Base-by-base conservation (phyloP, 2,329 filamentous ascomycete genomes). In the Aspergillus jensenii region DNA sequence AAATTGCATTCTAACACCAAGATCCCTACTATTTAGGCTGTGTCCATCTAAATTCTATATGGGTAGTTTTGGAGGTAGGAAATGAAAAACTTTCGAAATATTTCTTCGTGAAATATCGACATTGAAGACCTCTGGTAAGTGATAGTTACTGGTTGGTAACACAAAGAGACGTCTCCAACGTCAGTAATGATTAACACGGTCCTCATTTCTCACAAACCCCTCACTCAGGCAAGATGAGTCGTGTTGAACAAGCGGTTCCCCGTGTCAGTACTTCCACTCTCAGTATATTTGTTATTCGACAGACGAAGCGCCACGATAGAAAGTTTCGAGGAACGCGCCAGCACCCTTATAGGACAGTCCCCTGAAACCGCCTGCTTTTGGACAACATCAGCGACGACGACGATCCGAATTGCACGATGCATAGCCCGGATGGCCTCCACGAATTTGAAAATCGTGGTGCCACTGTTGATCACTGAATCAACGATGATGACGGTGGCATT, bases 231-330 rank as follows among this genome's bases (percentile, higher is more conserved):
- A 31, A 83, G 59, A 62, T 81, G 70, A 4, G 78, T 82, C 0
- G 82, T 87, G 65, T 86, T 86, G 67, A 86, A 87, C 2, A 87
- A 71, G 4, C 83, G 78, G 61, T 87, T 81, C 0, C 84, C 84
- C 1, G 84, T 88, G 65, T 88, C 84, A 0, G 81, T 86, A 0
- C 47, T 67, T 0, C 81, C 79, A 1, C 59, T 76, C 0, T 84
- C 84, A 0, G 72, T 82, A 67, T 79, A 87, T 63, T 81, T 81
- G 51, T 84, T 88, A 0, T 81, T 70, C 0, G 85, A 88, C 2
- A 82, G 19, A 0, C 84, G 77, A 41, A 89, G 75, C 0, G 83
- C 75, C 37, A 87, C 74, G 15, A 88, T 40, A 14, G 62, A 71
- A 12, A 83, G 50, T 8, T 43, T 62, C 9, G 35, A 17, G 4